Conservation (phyloP, 2,329 filamentous ascomycete genomes). For the Clonostachys sp. region DNA sequence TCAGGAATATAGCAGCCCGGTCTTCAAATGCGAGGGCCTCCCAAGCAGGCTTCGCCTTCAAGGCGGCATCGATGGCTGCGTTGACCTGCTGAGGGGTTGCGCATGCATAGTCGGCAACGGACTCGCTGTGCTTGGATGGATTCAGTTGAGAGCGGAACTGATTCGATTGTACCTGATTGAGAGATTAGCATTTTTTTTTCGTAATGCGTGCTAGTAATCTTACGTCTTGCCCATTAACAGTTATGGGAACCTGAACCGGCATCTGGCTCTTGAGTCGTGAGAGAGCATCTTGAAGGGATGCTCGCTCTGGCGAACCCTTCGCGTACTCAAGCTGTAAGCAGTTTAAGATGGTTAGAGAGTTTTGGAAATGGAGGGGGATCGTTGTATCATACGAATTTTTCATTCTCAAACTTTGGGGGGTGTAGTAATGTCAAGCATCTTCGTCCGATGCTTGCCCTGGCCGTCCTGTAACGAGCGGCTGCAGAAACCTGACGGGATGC, state of each 20-base stretch:
- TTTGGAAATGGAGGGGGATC: background rate
- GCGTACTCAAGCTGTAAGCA: background rate
- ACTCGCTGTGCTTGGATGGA: background rate
- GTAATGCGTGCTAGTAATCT: too few relatives aligned
- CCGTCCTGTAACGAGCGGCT: too few relatives aligned
- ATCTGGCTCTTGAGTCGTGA: background rate
- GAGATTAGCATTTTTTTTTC: too few relatives aligned
- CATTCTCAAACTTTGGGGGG: background rate
- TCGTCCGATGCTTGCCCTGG: too few relatives aligned
- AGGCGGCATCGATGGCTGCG: constrained; percentile 16
- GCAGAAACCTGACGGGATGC: too few relatives aligned
- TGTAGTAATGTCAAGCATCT: background rate
- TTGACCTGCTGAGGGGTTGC: background rate
- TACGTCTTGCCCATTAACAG: background rate
- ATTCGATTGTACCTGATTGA: background rate
- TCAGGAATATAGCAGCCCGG: constrained; percentile 25
- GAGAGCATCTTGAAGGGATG: background rate
- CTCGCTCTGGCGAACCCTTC: background rate
- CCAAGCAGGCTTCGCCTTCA: constrained; percentile 24
- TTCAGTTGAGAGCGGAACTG: background rate
- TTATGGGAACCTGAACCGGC: background rate
- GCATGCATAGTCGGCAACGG: background rate
- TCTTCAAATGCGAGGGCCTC: constrained; percentile 22
- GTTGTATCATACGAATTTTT: background rate
- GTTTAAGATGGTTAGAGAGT: background rate